Evolutionary conservation across 2,329 filamentous ascomycete genomes (phyloP), one percentile per base, ranked within the genome.

Genomic region (Cryphonectria naterciae): DNA sequence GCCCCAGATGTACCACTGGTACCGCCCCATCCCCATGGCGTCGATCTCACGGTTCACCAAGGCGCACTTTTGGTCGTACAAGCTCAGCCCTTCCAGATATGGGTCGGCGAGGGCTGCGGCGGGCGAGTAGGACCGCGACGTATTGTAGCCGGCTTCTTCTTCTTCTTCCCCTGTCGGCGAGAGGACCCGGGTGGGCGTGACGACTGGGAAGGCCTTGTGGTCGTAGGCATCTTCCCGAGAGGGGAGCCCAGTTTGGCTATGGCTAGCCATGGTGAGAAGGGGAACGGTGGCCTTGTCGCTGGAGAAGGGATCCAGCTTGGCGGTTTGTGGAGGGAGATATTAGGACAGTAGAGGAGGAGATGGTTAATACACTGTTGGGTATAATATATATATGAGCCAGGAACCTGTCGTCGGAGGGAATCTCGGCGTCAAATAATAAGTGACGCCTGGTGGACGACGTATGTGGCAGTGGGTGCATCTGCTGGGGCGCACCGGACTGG

Each of bases 1-100:
- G 4, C 77, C 75, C 85, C 85, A 88, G 63, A 85, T 79, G 73
- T 80, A 85, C 84, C 84, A 86, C 74, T 87, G 85, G 71, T 87
- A 87, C 68, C 77, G 78, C 3, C 85, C 85, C 84, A 88, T 86
- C 54, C 86, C 85, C 72, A 85, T 83, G 52, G 76, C 73, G 69
- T 88, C 84, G 70, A 88, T 84, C 76, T 87, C 85, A 15, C 78
- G 78, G 60, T 74, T 70, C n/a, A 74, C 67, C 41, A 72, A 54
- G 28, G 68, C 61, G 43, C 68, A 70, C 46, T 72, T 72, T 62
- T 72, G 68, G 61, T 70, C 71, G 65, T 70, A 72, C 37, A 70
- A 65, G 37, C 65, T 70, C 52, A 70, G 65, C 22, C 64, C 70
- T 22, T 72, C 70, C 64, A 72, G 46, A n/a, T 65, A 64, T 28